Base-by-base conservation (phyloP, 768 basidiomycete species). In the Russula compacta region DNA sequence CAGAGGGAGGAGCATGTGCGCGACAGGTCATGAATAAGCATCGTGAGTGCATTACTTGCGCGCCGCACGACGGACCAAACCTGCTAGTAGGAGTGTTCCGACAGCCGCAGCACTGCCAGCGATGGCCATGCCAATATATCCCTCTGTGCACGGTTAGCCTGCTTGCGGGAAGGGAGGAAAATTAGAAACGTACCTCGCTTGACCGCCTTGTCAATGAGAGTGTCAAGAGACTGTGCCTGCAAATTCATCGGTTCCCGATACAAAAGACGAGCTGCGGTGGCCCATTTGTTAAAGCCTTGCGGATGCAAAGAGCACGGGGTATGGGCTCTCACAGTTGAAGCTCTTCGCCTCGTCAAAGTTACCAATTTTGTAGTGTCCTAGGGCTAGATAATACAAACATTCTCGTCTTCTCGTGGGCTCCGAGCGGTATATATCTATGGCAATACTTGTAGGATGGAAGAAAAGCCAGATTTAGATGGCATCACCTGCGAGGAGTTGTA, bases 41-140 rank as follows among this genome's bases (percentile, higher is more conserved):
- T 52, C 43, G 40, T 63, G 56, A 63, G 61, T 63, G 43, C 46
- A 53, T 63, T 36, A 73, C 69, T 72, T 81, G 73, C 80, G 80
- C 64, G 72, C 68, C 73, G 89, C 86, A 83, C 89, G 89, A 84
- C 91, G 88, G 83, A 93, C 79, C 70, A 92, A 76, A 75, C 83
- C 76, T 71, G 89, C 87, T 58, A 92, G 60, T 60, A 88, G 71
- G 51, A 92, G 72, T 35, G 88, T 84, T 54, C 92, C 89, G 21
- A 95, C 69, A 14, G 95, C 94, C 14, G 90, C 93, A 44, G 82
- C 87, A 57, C 94, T 92, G 53, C 95, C 95, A 19, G 86, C 92
- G 46, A 99, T 79, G 14, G 94, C 97, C 87, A 99, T 93, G 50
- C 97, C 97, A 53, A 98, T 91, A 72, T 98, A 98, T n/a, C 95